Conservation (phyloP, 73 alveolate species). For the Paramecium bursaria region DNA sequence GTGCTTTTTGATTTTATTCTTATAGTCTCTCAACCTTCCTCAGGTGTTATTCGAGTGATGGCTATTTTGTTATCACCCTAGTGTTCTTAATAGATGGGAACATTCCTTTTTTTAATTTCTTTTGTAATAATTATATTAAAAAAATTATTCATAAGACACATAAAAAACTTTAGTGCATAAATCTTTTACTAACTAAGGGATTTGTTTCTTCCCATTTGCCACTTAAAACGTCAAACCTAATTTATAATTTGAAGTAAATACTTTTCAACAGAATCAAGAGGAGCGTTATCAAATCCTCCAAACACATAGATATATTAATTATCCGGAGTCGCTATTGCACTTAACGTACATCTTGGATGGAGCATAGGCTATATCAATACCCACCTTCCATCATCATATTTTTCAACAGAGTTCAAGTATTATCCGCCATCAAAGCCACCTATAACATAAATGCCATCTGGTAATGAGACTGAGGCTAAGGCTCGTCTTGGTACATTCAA, state of each 20-base stretch:
- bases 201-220: constrained; percentile 86
- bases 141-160: neutral
- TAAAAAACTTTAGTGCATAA: constrained; percentile 83
- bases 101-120: neutral
- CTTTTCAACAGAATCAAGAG: constrained; percentile 88
- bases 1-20: neutral
- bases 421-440: constrained; percentile 96
- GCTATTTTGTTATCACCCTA: too few species aligned
- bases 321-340: constrained; percentile 85
- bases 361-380: constrained; percentile 77
- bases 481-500: constrained; percentile 92
- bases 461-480: constrained; percentile 89
- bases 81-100: neutral
- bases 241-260: constrained; percentile 26
- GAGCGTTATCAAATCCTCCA: constrained; percentile 92
- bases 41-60: neutral
- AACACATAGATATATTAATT: constrained; percentile 84
- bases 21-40: neutral
- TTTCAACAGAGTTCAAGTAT: constrained; percentile 84
- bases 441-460: constrained; percentile 95
- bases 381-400: constrained; percentile 83
- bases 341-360: constrained; percentile 83
- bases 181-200: constrained; percentile 81
- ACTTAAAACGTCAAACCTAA: constrained; percentile 75
- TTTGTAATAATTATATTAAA: neutral